Base-by-base conservation (phyloP, 2,329 filamentous ascomycete genomes). In the Monilinia vaccinii-corymbosi region DNA sequence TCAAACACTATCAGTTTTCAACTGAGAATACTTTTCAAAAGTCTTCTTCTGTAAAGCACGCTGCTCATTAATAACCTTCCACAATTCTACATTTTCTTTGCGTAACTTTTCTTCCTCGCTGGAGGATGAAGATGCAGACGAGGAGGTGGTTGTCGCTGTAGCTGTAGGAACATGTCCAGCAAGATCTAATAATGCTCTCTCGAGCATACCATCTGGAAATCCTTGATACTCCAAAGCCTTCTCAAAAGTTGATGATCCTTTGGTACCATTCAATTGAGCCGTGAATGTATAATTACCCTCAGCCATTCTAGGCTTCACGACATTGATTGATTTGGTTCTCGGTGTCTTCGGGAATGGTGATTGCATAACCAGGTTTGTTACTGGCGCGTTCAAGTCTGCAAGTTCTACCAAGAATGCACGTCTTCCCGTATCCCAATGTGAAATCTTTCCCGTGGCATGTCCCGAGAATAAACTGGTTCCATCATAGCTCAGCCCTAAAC, bases 251-350 rank as follows among this genome's bases (percentile, higher is more conserved):
- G 52, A 62, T 21, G 46, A 51, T 21, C 50, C 51, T 21, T 62
- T 53, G 51, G 62, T 51, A 78, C 61, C 75, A 72, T 16, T 76
- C n/a, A 91, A 75, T 71, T 89, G 86, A 14, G 84, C 76, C 18
- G 79, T 85, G 62, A 90, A 78, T 4, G 79, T 80, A 70, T 92
- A 91, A 63, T 79, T 81, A 44, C 81, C 78, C 62, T 82, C 80
- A 53, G 80, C 84, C 62, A 87, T 80, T 63, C 84, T 85, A n/a
- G 93, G 93, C 76, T 96, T 97, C 62, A 93, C 79, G 28, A 97
- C 80, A 1, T 79, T 81, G 25, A 81, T 74, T 18, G 81, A 77
- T 65, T 82, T 79, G 21, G 79, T 80, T 64, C 70, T 68, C 64
- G 32, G 74, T 71, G 53, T 61, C 67, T 78, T 76, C 75, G 72